Conservation (phyloP, 192 early-diverging fungal species). For the Chytriomyces hyalinus region DNA sequence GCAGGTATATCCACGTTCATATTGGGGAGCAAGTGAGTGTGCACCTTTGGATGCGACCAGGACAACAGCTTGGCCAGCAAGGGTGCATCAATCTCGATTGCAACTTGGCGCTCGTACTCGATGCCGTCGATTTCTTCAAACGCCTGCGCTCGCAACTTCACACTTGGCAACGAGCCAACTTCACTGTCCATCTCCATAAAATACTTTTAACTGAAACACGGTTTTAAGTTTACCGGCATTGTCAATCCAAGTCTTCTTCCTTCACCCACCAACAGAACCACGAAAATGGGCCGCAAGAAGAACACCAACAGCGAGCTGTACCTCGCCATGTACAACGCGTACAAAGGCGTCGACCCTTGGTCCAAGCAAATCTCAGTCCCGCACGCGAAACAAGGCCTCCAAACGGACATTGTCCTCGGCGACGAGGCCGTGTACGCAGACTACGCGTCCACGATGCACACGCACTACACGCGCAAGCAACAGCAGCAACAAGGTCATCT, state of each 20-base stretch:
- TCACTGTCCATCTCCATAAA: not conserved
- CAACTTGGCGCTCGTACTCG: not conserved
- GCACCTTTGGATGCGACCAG: not conserved
- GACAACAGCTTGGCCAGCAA: not conserved
- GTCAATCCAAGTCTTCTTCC: not conserved
- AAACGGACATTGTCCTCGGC: conserved; percentile 55
- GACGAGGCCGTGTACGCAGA: conserved; percentile 37
- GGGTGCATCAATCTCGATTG: not conserved
- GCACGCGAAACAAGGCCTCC: conserved; percentile 40
- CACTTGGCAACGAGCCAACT: not conserved
- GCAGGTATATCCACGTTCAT: no score
- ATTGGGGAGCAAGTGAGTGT: no score
- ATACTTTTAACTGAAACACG: not conserved
- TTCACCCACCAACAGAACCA: not conserved
- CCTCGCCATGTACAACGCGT: conserved; percentile 30
- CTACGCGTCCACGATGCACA: conserved; percentile 43
- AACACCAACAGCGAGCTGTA: conserved; percentile 24
- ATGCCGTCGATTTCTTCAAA: not conserved
- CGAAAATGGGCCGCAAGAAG: conserved; percentile 22
- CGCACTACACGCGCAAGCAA: conserved; percentile 28
- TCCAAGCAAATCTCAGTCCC: conserved; percentile 32
- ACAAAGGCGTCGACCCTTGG: conserved; percentile 30
- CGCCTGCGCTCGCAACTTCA: not conserved
- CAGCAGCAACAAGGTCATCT: not conserved
- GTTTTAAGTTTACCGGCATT: not conserved